Percentiles rank a stretch among this genome's conserved stretches.
Evolutionary conservation across 768 basidiomycete genomes (phyloP).

Genomic region (Terana coerulea): DNA sequence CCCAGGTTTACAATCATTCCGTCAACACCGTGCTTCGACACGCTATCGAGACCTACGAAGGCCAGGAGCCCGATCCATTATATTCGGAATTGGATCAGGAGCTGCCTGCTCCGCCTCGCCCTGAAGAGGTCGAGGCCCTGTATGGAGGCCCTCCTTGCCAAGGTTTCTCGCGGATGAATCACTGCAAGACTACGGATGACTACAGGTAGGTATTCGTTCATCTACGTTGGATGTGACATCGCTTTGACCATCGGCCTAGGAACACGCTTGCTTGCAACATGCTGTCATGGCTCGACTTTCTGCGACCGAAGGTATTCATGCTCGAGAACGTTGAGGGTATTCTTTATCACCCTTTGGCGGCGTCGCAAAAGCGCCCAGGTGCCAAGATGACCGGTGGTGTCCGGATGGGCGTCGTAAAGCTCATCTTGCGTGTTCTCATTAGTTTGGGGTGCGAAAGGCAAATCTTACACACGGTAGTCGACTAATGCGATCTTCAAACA

Average conservation of each 20-base stretch:
- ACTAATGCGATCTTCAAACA: constrained; percentile 20
- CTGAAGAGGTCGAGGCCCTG: constrained; percentile 62
- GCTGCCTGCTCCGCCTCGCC: constrained; percentile 48
- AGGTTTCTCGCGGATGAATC: constrained; percentile 64
- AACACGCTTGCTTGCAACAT: constrained; percentile 66
- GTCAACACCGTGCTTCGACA: constrained; percentile 57
- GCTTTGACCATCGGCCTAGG: constrained; percentile 38
- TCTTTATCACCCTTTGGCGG: constrained; percentile 45
- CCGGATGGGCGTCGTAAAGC: constrained; percentile 59
- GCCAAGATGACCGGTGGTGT: constrained; percentile 35
- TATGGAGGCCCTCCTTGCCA: constrained; percentile 80
- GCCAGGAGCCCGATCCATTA: constrained; percentile 37
- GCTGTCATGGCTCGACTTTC: constrained; percentile 67
- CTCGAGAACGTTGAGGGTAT: constrained; percentile 74
- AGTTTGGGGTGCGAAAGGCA: constrained; percentile 64
- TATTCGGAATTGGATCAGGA: constrained; percentile 27
- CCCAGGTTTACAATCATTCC: constrained; percentile 62
- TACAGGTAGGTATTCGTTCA: constrained; percentile 38
- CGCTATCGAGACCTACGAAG: constrained; percentile 46
- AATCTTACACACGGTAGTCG: constrained; percentile 2
- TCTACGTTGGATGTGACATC: neutral
- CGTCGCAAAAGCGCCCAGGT: constrained; percentile 23
- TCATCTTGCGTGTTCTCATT: constrained; percentile 54
- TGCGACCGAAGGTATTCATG: constrained; percentile 57
- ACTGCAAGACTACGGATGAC: constrained; percentile 59